A percentile compares a stretch with the other conserved stretches of the same genome.
Evolutionary conservation across 331 rosid genomes (phyloP).

Genomic region (Dryas integrifolia): DNA sequence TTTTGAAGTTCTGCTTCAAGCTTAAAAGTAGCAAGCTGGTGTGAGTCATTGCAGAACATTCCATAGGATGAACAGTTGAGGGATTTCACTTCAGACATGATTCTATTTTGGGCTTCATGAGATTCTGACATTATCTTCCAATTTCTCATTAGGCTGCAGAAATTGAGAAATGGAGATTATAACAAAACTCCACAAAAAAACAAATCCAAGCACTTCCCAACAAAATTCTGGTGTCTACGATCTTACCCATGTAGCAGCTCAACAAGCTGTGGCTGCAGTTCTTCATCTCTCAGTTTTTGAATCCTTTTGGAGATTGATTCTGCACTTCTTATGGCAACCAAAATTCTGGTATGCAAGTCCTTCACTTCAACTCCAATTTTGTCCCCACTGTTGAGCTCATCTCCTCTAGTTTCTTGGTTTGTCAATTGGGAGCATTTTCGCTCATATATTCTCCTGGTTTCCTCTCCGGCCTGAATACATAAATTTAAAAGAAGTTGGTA

Average conservation of each 20-base stretch:
- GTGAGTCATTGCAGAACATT: slow-evolving; percentile 30
- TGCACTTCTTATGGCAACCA: slow-evolving; percentile 27
- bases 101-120: slow-evolving; percentile 32
- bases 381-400: slow-evolving; percentile 17
- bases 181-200: neutral
- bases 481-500: neutral
- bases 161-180: neutral
- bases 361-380: slow-evolving; percentile 21
- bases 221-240: neutral
- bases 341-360: slow-evolving; percentile 20
- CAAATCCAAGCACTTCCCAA: neutral
- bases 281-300: slow-evolving; percentile 28
- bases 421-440: slow-evolving; percentile 28
- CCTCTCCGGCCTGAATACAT: slow-evolving; percentile 24
- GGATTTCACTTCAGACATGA: slow-evolving; percentile 29
- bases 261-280: slow-evolving; percentile 31
- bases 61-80: slow-evolving; percentile 27
- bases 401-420: slow-evolving; percentile 17
- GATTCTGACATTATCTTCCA: slow-evolving; percentile 31
- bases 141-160: slow-evolving; percentile 31
- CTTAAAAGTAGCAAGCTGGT: slow-evolving; percentile 33
- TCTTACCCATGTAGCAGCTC: slow-evolving; percentile 35
- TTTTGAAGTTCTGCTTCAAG: slow-evolving; percentile 34
- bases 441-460: slow-evolving; percentile 27
- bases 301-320: slow-evolving; percentile 29